A percentile compares a stretch with the other conserved stretches of the same genome.
phyloP scores from a whole-genome alignment of 805 yeast genomes.

The Ogataea dorogensis region DNA sequence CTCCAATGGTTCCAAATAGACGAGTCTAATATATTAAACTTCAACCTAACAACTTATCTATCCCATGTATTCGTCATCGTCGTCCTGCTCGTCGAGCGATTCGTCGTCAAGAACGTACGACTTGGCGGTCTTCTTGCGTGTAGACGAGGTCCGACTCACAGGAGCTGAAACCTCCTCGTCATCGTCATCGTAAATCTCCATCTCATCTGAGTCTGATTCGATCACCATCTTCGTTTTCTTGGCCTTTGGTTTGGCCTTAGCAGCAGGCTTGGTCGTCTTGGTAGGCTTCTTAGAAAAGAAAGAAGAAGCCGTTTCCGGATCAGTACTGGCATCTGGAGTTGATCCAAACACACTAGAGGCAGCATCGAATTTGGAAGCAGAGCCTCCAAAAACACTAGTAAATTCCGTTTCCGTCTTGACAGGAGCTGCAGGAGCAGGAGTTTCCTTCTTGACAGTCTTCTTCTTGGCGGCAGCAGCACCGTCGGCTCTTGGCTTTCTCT shows the following conservation, averaged over 20 bases:
- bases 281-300: constrained; percentile 15
- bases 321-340: constrained; percentile 8
- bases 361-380: constrained; percentile 23
- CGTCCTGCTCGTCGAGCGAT: constrained; percentile 11
- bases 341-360: constrained; percentile 25
- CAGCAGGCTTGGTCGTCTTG: constrained; percentile 1
- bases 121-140: constrained; percentile 20
- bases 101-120: constrained; percentile 21
- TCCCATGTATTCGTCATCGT: constrained; percentile 24
- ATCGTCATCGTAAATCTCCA: constrained; percentile 13
- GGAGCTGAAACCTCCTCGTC: constrained; percentile 16
- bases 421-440: background rate
- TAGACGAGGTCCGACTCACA: constrained; percentile 13
- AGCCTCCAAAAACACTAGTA: constrained; percentile 36
- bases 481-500: constrained; percentile 29
- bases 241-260: constrained; percentile 9
- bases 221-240: constrained; percentile 8
- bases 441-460: constrained; percentile 12
- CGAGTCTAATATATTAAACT: constrained; percentile 15
- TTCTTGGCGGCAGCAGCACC: constrained; percentile 13
- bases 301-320: constrained; percentile 19
- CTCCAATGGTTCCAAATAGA: constrained; percentile 34
- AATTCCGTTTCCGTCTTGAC: constrained; percentile 21
- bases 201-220: constrained; percentile 15
- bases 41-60: constrained; percentile 6